Conservation (phyloP, 2,329 filamentous ascomycete genomes). For the Fusarium compactum region DNA sequence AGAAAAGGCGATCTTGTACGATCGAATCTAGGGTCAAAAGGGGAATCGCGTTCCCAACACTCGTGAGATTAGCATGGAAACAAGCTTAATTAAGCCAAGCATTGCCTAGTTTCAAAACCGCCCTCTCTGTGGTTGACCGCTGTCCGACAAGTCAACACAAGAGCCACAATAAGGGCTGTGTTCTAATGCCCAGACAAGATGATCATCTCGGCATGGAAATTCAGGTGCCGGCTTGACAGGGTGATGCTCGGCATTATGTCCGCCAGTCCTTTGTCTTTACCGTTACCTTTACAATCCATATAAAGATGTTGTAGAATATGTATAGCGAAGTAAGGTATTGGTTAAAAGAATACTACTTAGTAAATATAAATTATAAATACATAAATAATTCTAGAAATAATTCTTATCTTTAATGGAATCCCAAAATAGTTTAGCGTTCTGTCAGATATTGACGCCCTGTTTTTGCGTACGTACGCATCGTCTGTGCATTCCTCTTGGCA, state of each 20-base stretch:
- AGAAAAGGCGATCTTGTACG: not conserved
- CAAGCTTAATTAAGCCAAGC: not conserved
- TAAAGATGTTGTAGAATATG: not conserved
- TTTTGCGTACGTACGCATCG: conserved; percentile 8
- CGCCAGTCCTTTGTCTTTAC: too few relatives aligned
- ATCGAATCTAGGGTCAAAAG: not conserved
- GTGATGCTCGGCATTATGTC: conserved; percentile 1
- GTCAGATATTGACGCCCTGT: not conserved
- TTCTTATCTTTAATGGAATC: not conserved
- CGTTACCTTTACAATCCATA: not conserved
- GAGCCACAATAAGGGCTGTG: not conserved
- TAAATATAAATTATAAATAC: not conserved
- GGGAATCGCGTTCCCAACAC: not conserved
- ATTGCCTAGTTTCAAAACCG: not conserved
- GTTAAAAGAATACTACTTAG: too few relatives aligned
- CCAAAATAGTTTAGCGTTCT: not conserved
- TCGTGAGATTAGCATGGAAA: not conserved
- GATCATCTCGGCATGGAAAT: conserved; percentile 12
- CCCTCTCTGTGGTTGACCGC: not conserved
- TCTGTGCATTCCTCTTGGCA: conserved; percentile 28
- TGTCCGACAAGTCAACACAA: not conserved
- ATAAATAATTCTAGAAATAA: too few relatives aligned
- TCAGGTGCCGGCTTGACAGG: conserved; percentile 22
- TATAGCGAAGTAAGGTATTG: too few relatives aligned
- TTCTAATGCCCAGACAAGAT: not conserved